Evolutionary conservation across 768 basidiomycete genomes (phyloP), one percentile per base, ranked within the genome.

Genomic region (Tulasnella sp.): DNA sequence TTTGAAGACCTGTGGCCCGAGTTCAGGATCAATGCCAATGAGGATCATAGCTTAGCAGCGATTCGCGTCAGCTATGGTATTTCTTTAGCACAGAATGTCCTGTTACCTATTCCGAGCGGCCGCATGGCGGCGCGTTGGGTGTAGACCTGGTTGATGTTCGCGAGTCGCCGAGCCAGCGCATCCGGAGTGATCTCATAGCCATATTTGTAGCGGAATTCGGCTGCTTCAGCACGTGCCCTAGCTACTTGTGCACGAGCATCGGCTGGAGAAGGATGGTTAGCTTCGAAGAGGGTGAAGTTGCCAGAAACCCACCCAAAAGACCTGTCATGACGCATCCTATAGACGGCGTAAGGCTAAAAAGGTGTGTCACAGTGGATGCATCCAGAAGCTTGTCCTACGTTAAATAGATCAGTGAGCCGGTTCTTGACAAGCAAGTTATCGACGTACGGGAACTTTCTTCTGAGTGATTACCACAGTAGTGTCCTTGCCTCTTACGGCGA

Each of bases 311-410:
- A 94, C 94, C 94, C 51, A 91, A 81, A 37, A 94, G 77, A n/a
- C 96, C 96, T 12, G 93, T 97, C 84, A 97, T 86, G 43, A 97
- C 96, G 67, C 92, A 96, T 37, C 96, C 96, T 62, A 99, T 98
- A 0, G 83, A 84, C 1, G 93, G 90, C 1, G 94, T 98, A 63
- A 99, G 87, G 69, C 89, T 85, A 74, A 90, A 98, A 23, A 98
- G 74, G 68, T 98, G 96, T 6, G 94, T 93, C 63, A 99, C 80
- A 9, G 91, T 96, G 8, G 81, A 80, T 43, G 96, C 82, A 72
- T 98, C 91, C 61, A 98, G 82, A 43, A 99, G 82, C 73, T 98
- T 98, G 75, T 98, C 96, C 94, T 98, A 63, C 12, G 23, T 29
- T 23, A 11, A 23, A 2, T 31, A 4, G 42, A 25, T 15, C n/a